Conservation (phyloP, 2,329 filamentous ascomycete genomes). For the Fusarium protoensiforme region DNA sequence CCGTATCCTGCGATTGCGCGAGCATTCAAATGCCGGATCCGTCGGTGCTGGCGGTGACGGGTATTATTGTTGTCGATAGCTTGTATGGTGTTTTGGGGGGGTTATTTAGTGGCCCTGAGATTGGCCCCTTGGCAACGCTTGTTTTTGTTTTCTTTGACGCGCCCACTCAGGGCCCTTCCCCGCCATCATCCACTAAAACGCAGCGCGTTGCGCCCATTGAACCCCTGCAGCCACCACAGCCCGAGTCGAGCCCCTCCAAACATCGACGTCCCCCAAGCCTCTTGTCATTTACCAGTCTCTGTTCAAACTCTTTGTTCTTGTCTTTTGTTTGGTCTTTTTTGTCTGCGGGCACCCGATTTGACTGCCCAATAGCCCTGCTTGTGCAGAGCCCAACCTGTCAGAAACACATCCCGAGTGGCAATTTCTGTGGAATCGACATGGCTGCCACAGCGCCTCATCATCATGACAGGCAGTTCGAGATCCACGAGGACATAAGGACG, state of each 20-base stretch:
- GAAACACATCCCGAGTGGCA: conserved; percentile 4
- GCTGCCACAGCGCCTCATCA: conserved; percentile 39
- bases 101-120: conserved; percentile 30
- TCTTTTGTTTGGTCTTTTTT: conserved; percentile 11
- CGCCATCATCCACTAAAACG: conserved; percentile 40
- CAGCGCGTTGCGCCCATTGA: conserved; percentile 32
- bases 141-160: conserved; percentile 50
- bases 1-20: conserved; percentile 14
- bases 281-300: conserved; percentile 1
- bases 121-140: conserved; percentile 41
- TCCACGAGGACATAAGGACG: conserved; percentile 62
- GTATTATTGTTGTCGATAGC: conserved; percentile 22
- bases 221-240: conserved; percentile 38
- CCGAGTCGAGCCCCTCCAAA: conserved; percentile 38
- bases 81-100: conserved; percentile 19
- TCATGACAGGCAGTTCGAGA: conserved; percentile 55
- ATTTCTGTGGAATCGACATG: conserved; percentile 28
- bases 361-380: background rate
- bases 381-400: background rate
- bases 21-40: conserved; percentile 27
- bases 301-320: background rate
- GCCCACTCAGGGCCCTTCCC: conserved; percentile 37
- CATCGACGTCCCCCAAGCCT: conserved; percentile 7
- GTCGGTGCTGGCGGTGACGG: conserved; percentile 25
- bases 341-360: background rate